Evolutionary conservation across 805 yeast genomes (phyloP).

Genomic region (Metschnikowia similis): DNA sequence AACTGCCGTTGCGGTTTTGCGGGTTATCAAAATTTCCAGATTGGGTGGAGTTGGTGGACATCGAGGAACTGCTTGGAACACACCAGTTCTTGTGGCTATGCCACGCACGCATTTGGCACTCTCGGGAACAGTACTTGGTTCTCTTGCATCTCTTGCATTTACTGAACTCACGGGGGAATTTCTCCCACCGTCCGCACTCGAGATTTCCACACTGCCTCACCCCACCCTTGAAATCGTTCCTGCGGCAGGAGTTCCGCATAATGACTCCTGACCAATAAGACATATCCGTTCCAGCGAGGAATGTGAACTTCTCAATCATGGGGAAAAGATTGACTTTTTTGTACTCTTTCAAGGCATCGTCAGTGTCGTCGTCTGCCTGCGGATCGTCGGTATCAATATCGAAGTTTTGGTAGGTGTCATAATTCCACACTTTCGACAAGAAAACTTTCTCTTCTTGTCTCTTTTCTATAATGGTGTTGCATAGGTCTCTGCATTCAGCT

Average conservation of each 20-base stretch:
- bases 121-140: conserved; percentile 90
- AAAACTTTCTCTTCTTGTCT: conserved; percentile 29
- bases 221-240: conserved; percentile 83
- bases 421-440: conserved; percentile 35
- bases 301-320: conserved; percentile 85
- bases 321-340: conserved; percentile 72
- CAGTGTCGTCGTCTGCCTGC: conserved; percentile 24
- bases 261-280: conserved; percentile 98
- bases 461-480: conserved; percentile 30
- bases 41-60: conserved; percentile 16
- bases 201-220: conserved; percentile 93
- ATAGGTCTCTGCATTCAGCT: conserved; percentile 29
- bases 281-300: conserved; percentile 68
- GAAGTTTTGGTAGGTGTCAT: conserved; percentile 37
- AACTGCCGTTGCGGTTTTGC: conserved; percentile 13
- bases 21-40: conserved; percentile 9
- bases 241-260: conserved; percentile 91
- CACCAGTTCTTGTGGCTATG: conserved; percentile 94
- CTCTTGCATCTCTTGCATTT: conserved; percentile 92
- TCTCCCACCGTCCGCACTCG: conserved; percentile 93
- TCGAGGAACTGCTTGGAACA: conserved; percentile 42
- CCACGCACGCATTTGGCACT: conserved; percentile 92
- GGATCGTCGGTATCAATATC: conserved; percentile 32
- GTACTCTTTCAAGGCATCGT: conserved; percentile 42
- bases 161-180: conserved; percentile 84